Evolutionary conservation across 257 asterid genomes (phyloP).

Genomic region (Primulina tabacum): DNA sequence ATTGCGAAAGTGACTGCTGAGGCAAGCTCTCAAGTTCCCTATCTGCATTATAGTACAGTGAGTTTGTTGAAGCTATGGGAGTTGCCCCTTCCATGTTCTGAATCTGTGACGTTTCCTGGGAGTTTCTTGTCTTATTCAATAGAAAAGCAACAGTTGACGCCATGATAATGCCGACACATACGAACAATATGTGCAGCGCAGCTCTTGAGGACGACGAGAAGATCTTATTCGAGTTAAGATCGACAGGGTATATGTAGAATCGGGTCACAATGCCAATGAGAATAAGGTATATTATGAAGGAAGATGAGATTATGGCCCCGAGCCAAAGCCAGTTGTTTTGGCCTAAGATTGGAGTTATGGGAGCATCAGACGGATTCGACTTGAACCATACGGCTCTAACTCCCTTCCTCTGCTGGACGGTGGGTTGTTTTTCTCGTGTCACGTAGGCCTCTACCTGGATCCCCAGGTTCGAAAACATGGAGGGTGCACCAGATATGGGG

Average conservation of each 20-base stretch:
- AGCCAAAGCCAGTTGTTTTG: constrained; percentile 39
- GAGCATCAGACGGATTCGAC: constrained; percentile 26
- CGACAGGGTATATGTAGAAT: constrained; percentile 34
- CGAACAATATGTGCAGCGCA: constrained; percentile 20
- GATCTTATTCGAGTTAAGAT: constrained; percentile 22
- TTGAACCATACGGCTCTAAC: constrained; percentile 25
- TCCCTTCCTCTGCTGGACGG: constrained; percentile 5
- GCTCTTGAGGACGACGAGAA: constrained; percentile 11
- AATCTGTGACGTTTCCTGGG: constrained; percentile 15
- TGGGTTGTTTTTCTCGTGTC: constrained; percentile 25
- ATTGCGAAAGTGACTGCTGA: constrained; percentile 17
- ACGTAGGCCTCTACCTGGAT: constrained; percentile 31
- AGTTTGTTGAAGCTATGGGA: constrained; percentile 1
- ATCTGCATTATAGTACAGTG: constrained; percentile 15
- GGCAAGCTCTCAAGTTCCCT: constrained; percentile 31
- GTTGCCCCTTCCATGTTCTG: constrained; percentile 20
- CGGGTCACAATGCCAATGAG: constrained; percentile 30
- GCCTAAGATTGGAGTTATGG: constrained; percentile 27
- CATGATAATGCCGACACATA: constrained; percentile 15
- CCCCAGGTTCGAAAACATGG: constrained; percentile 6
- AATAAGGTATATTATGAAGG: constrained; percentile 30
- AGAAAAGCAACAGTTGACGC: constrained; percentile 19
- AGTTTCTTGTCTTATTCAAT: constrained; percentile 21
- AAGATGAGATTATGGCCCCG: constrained; percentile 28
- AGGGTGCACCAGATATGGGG: constrained; percentile 17